Evolutionary conservation across 257 asterid genomes (phyloP).

Genomic region (Solanum ahanhuiri): DNA sequence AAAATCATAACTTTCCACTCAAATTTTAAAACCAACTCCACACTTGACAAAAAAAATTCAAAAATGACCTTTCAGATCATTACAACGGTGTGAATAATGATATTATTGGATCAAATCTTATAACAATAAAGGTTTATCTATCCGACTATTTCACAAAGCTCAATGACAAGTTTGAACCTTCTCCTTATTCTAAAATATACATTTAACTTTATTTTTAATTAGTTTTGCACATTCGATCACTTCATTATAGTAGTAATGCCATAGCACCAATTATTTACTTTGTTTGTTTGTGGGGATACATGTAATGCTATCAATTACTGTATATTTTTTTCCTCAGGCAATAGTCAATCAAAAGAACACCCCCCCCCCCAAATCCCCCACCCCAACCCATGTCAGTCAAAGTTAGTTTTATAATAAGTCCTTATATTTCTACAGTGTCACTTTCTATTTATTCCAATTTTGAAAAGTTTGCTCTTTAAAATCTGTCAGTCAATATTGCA

Average conservation of each 20-base stretch:
- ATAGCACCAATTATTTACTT: background rate
- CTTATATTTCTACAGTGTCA: background rate
- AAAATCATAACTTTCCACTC: no score
- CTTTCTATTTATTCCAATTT: background rate
- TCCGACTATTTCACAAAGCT: background rate
- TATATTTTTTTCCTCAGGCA: background rate
- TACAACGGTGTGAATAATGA: no score
- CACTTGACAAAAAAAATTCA: no score
- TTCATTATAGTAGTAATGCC: background rate
- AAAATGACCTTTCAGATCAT: no score
- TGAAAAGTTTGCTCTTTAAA: background rate
- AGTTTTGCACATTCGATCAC: background rate
- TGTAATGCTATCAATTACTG: background rate
- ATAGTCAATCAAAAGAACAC: background rate
- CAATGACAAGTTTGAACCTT: background rate
- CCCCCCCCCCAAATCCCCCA: background rate
- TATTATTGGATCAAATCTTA: background rate
- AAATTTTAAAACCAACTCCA: no score
- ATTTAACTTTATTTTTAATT: background rate
- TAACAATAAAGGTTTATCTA: background rate
- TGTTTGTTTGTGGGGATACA: background rate
- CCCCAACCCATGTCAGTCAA: background rate
- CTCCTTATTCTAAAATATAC: background rate
- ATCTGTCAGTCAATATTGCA: background rate
- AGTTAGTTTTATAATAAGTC: background rate